Conservation (phyloP, 345 rosid species). For the Dimocarpus longan region DNA sequence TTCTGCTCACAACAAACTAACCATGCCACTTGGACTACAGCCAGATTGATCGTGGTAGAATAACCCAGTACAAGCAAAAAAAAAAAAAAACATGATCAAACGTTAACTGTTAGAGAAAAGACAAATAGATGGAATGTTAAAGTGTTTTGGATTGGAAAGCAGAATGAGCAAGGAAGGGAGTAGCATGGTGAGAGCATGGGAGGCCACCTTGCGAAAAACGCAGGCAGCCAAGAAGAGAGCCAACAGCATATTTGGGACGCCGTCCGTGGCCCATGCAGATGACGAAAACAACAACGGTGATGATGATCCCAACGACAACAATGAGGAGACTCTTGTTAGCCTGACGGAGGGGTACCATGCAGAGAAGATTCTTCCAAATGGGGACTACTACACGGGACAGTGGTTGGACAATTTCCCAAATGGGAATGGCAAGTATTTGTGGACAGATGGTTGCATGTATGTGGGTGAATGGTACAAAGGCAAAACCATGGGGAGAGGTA, state of each 20-base stretch:
- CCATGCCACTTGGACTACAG: too few species aligned
- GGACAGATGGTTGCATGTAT: conserved; percentile 92
- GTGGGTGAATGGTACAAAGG: conserved; percentile 88
- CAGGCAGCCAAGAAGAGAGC: conserved; percentile 91
- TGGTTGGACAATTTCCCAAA: conserved; percentile 85
- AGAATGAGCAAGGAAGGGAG: conserved; percentile 72
- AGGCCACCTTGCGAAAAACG: conserved; percentile 83
- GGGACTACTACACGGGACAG: conserved; percentile 85
- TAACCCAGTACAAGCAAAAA: too few species aligned
- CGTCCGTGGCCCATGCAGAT: conserved; percentile 51
- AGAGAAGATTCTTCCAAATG: conserved; percentile 78
- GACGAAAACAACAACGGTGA: conserved; percentile 37
- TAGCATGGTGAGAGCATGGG: conserved; percentile 84
- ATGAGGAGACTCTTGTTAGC: background rate
- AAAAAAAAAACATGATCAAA: too few species aligned
- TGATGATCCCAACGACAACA: conserved; percentile 13
- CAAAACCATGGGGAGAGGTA: conserved; percentile 77
- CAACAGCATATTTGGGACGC: conserved; percentile 79
- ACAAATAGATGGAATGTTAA: conserved; percentile 14
- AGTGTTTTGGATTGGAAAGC: background rate
- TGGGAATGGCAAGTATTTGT: conserved; percentile 84
- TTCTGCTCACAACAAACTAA: too few species aligned
- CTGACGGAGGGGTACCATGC: conserved; percentile 49
- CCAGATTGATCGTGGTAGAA: too few species aligned
- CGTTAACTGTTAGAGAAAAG: too few species aligned